Conservation (phyloP, 2,329 filamentous ascomycete genomes). For the Myriosclerotinia scirpicola region DNA sequence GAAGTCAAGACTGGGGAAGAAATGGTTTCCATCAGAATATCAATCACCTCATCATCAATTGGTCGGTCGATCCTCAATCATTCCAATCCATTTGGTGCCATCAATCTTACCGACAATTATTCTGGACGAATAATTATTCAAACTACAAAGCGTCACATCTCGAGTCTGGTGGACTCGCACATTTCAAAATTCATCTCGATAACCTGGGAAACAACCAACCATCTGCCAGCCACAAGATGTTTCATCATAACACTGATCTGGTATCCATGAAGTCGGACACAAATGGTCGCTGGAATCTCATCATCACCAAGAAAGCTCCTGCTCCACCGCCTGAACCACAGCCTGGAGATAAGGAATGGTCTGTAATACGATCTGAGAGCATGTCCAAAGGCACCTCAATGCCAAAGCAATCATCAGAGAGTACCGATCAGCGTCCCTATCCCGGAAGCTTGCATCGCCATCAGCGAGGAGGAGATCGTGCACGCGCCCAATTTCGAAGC, state of each 20-base stretch:
- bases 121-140: background rate
- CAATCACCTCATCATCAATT: constrained; percentile 6
- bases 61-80: too few species aligned
- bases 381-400: constrained; percentile 1
- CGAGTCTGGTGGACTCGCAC: constrained; percentile 7
- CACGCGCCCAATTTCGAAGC: constrained; percentile 48
- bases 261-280: constrained; percentile 2
- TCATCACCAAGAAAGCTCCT: constrained; percentile 8
- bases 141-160: background rate
- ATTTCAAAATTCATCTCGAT: background rate
- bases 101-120: background rate
- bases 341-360: constrained; percentile 2
- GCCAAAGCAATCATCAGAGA: constrained; percentile 24
- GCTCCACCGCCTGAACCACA: background rate
- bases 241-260: constrained; percentile 3
- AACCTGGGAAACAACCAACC: background rate
- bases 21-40: constrained; percentile 13
- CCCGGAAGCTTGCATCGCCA: constrained; percentile 36
- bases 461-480: constrained; percentile 31
- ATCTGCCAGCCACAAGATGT: background rate
- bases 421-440: constrained; percentile 25
- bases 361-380: constrained; percentile 21
- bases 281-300: constrained; percentile 14
- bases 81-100: constrained; percentile 1
- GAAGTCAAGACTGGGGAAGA: constrained; percentile 24